phyloP scores from a whole-genome alignment of 108 stramenopile species.

The Pseudonitzschia multiseries region DNA sequence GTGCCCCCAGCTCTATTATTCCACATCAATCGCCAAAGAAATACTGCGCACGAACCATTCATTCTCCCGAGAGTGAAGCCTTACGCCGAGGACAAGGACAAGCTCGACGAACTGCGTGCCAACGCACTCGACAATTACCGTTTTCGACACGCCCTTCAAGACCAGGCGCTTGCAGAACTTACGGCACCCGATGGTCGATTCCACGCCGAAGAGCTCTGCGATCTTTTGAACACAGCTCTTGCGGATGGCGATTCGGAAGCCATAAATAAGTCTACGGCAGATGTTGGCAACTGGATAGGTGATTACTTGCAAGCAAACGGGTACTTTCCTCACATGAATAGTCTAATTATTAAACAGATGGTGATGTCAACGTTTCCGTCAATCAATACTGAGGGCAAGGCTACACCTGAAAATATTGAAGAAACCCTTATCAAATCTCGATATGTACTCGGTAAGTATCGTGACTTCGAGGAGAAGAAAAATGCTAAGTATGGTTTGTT shows the following conservation, averaged over 20 bases:
- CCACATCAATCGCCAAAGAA: constrained; percentile 29
- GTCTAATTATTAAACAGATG: constrained; percentile 48
- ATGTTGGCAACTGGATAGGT: constrained; percentile 49
- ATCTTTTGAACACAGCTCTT: constrained; percentile 19
- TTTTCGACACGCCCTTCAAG: constrained; percentile 22
- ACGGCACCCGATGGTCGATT: constrained; percentile 16
- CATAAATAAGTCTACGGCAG: constrained; percentile 10
- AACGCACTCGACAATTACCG: constrained; percentile 26
- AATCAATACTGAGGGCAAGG: constrained; percentile 24
- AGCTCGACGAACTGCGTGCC: constrained; percentile 18
- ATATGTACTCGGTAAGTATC: background rate
- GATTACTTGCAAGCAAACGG: constrained; percentile 49
- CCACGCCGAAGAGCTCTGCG: constrained; percentile 27
- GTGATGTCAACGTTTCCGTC: constrained; percentile 44
- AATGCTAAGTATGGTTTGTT: background rate
- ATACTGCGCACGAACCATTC: constrained; percentile 20
- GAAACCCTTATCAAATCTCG: constrained; percentile 1
- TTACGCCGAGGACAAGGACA: constrained; percentile 50
- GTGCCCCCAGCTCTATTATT: constrained; percentile 37
- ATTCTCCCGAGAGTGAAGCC: constrained; percentile 33
- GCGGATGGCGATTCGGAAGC: constrained; percentile 12
- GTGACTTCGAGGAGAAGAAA: background rate
- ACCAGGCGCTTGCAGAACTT: constrained; percentile 25
- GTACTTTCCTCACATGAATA: constrained; percentile 35
- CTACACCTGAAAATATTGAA: constrained; percentile 40